Base-by-base conservation (phyloP, 768 basidiomycete genomes). In the Tubosaeta brunneosetosa region DNA sequence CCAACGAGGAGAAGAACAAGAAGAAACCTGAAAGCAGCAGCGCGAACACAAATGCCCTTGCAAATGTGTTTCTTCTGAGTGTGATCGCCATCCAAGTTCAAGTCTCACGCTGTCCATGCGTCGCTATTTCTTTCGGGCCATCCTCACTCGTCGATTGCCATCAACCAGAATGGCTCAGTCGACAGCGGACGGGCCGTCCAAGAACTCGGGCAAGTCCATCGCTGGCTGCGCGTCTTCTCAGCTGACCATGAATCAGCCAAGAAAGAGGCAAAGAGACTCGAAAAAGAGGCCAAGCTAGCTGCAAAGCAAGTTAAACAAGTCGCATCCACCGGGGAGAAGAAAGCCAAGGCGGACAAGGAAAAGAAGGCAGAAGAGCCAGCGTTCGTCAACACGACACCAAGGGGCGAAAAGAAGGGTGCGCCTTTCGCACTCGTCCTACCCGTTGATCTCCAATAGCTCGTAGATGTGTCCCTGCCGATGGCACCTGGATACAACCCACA, bases 401-500 rank as follows among this genome's bases (percentile, higher is more conserved):
- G 77, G 63, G 97, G 95, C 37, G 80, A 95, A 66, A 98, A 97
- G 79, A 98, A 98, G 74, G 93, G 94, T 90, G 2, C 12, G 13
- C 2, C 41, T 17, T 11, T 27, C 6, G 6, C 3, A 38, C 1
- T 47, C 6, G 8, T 9, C 6, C 12, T 3, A 13, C 6, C 7
- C 3, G 22, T 22, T 34, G 19, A 19, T 44, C 37, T 49, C 49
- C 49, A 44, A 63, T 32, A 0, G 14, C 25, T 22, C 48, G 27
- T 55, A 95, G 95, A 97, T 71, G 75, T 97, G 51, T 80, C 88
- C 2, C 77, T 84, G 54, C 85, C 91, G 3, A 95, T 99, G 89
- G 81, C 89, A 1, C 77, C 80, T n/a, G 91, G 89, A 4, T 99
- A 98, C 73, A 94, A 98, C 68, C 95, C 97, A 8, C 86, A 90